Percentiles rank a stretch among this genome's conserved stretches.
phyloP scores from a whole-genome alignment of 1,284 basidiomycete species.

The Cryptococcus sp. region DNA sequence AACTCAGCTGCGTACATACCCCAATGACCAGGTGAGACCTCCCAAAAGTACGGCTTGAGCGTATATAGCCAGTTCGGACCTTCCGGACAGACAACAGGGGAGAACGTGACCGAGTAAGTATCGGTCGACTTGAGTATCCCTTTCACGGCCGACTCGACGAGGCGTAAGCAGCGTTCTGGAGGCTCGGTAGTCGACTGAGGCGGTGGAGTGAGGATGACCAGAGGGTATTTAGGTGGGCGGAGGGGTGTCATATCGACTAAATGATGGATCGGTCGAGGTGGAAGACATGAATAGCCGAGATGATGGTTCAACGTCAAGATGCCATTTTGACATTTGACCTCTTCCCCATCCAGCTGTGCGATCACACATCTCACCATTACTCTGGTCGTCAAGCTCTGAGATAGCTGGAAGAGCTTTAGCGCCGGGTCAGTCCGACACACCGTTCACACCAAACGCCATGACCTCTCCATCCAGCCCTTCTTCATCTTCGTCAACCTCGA shows the following conservation, averaged over 20 bases:
- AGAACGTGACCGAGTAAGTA: constrained; percentile 24
- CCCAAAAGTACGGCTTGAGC: constrained; percentile 34
- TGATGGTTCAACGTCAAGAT: too few relatives aligned
- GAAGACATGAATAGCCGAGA: too few relatives aligned
- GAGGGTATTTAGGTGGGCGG: constrained; percentile 15
- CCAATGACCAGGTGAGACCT: constrained; percentile 17
- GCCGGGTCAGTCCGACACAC: too few relatives aligned
- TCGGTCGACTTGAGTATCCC: not conserved
- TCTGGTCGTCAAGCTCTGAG: too few relatives aligned
- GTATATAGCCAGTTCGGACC: constrained; percentile 31
- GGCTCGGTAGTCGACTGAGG: constrained; percentile 5
- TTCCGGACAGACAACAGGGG: constrained; percentile 15
- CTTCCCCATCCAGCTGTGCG: too few relatives aligned
- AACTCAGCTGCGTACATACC: constrained; percentile 13
- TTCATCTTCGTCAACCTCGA: not conserved
- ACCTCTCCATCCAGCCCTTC: too few relatives aligned
- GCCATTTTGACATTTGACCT: too few relatives aligned
- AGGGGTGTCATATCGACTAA: constrained; percentile 1
- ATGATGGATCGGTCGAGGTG: too few relatives aligned
- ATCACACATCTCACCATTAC: too few relatives aligned
- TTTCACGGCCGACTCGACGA: not conserved
- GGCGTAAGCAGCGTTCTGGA: not conserved
- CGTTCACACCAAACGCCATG: too few relatives aligned
- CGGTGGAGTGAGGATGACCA: constrained; percentile 10
- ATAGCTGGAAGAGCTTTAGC: too few relatives aligned